These are phyloP conservation scores for Orbilia oligospora DNA, from an alignment of 2,329 filamentous ascomycete species.

Conservation along the genomic window DNA sequence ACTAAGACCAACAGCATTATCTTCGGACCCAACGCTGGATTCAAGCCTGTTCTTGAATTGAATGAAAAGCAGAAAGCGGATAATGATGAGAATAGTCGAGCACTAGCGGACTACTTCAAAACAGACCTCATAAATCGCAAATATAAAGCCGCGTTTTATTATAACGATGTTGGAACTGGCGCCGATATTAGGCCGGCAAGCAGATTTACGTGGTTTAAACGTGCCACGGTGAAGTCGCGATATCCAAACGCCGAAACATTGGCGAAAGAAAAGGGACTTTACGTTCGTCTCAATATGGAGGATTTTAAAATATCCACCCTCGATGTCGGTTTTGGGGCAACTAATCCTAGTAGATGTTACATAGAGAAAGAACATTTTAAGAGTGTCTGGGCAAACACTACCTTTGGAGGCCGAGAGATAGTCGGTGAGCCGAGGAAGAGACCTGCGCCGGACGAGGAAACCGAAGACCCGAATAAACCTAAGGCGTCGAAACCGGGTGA, in stretches of 20 bases:
- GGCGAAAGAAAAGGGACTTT: conserved; percentile 11
- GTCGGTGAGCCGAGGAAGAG: background rate
- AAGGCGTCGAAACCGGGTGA: background rate
- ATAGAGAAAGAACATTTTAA: conserved; percentile 28
- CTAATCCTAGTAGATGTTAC: conserved; percentile 4
- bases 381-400: background rate
- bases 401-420: background rate
- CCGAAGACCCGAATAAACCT: background rate
- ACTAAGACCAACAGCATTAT: too few species aligned
- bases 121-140: background rate
- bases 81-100: too few species aligned
- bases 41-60: too few species aligned
- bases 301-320: conserved; percentile 16
- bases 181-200: background rate
- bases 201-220: conserved; percentile 1
- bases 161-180: background rate
- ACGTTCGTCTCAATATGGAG: conserved; percentile 8
- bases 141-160: background rate
- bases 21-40: too few species aligned
- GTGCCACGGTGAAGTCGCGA: background rate
- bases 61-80: too few species aligned
- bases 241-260: background rate
- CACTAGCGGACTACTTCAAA: background rate
- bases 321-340: background rate
- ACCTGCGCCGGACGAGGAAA: background rate